Base-by-base conservation (phyloP, 768 basidiomycete species). In the Russula vinacea region DNA sequence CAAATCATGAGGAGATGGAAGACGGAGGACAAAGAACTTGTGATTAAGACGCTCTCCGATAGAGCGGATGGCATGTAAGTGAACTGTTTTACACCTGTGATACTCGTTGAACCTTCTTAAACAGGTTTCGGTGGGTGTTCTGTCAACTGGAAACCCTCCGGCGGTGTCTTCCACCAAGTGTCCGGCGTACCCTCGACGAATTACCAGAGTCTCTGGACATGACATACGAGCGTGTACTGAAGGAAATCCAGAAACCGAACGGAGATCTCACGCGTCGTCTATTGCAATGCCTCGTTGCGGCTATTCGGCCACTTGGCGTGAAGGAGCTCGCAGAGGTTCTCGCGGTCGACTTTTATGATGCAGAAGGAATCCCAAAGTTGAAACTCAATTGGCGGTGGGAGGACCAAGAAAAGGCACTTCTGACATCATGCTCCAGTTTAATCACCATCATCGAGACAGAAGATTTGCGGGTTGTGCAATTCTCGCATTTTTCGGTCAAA, bases 21-120 rank as follows among this genome's bases (percentile, higher is more conserved):
- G 33, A 16, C 0, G 1, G 53, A 55, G 26, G 54, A 54, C 16
- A 62, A 55, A 35, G 37, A 42, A 3, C 40, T 55, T 3, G 53
- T 55, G 5, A 22, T 56, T 6, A 22, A 39, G 19, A 29, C 19
- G 2, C 60, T 62, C 17, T 40, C 62, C 7, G 45, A 42, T 33
- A 63, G 53, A 22, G 62, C 62, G 0, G 40, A 63, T 32, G 62
- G 62, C 11, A 58, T 63, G 62, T 63, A 49, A 55, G 62, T 7
- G 5, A 32, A 17, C 45, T 0, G 2, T 16, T 26, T 14, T 6
- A 19, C n/a, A 5, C 11, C 17, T 10, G 19, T 35, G 2, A 16
- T 44, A 0, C 11, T n/a, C 16, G 16, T 52, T 24, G 29, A 33
- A 17, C 1, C 17, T 24, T 26, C 5, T n/a, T n/a, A 17, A 58